phyloP scores from a whole-genome alignment of 108 stramenopile species.

The Cylindrotheca closterium region DNA sequence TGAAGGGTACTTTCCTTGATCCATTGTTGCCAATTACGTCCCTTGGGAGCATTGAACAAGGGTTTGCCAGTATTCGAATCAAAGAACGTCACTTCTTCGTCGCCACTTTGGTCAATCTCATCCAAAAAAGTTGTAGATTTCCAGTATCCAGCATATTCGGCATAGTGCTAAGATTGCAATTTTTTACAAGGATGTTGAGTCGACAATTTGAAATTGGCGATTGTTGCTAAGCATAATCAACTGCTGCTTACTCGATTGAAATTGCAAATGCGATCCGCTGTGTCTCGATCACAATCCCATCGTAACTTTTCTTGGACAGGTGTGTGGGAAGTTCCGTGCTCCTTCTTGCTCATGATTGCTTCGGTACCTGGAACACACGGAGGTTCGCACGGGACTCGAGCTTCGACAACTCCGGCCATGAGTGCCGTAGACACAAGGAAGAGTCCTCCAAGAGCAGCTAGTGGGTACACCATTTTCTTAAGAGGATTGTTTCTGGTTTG shows the following conservation, averaged over 20 bases:
- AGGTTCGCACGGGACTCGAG: slow-evolving; percentile 17
- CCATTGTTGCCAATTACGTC: slow-evolving; percentile 70
- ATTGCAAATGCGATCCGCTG: slow-evolving; percentile 82
- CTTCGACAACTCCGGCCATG: background rate
- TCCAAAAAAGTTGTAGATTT: slow-evolving; percentile 51
- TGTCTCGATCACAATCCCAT: slow-evolving; percentile 67
- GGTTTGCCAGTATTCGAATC: slow-evolving; percentile 85
- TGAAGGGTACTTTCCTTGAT: slow-evolving; percentile 59
- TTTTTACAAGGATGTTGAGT: background rate
- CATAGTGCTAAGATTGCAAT: slow-evolving; percentile 73
- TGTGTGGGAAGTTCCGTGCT: slow-evolving; percentile 66
- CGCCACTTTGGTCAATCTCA: slow-evolving; percentile 40
- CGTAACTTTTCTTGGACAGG: slow-evolving; percentile 76
- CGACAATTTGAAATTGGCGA: background rate
- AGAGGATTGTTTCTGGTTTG: too few species aligned
- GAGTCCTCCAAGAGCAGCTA: background rate
- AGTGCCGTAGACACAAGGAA: background rate
- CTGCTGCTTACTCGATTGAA: slow-evolving; percentile 55
- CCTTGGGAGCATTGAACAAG: slow-evolving; percentile 65
- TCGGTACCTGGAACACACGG: slow-evolving; percentile 76
- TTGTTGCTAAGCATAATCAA: too few species aligned
- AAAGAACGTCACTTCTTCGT: slow-evolving; percentile 54
- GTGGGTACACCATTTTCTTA: too few species aligned
- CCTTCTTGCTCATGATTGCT: slow-evolving; percentile 56
- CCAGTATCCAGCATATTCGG: slow-evolving; percentile 87